Evolutionary conservation across 345 rosid genomes (phyloP).

Genomic region (Gossypium herbaceum): DNA sequence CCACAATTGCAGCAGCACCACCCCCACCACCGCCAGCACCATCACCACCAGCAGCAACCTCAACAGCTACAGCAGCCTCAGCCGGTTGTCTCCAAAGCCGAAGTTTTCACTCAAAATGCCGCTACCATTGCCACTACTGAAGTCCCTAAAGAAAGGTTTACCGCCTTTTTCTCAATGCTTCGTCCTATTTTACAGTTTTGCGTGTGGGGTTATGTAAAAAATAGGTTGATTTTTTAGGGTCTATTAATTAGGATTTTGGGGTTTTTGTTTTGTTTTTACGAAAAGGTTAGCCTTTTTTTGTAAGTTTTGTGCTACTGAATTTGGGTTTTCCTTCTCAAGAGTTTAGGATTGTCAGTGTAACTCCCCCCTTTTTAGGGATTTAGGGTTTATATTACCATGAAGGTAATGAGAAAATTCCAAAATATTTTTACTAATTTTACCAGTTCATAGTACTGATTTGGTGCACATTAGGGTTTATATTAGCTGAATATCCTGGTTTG

Average conservation of each 20-base stretch:
- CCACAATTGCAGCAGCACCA: conserved; percentile 10
- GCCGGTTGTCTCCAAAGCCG: conserved; percentile 18
- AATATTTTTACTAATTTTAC: not conserved
- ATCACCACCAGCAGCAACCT: conserved; percentile 3
- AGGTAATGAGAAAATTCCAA: no score
- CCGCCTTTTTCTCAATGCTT: not conserved
- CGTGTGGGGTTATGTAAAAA: not conserved
- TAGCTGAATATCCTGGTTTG: not conserved
- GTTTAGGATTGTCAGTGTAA: not conserved
- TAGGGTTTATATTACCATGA: not conserved
- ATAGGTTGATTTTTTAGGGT: not conserved
- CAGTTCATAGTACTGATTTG: not conserved
- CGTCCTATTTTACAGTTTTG: not conserved
- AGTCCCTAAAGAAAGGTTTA: conserved; percentile 65
- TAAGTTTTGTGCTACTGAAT: not conserved
- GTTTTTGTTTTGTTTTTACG: not conserved
- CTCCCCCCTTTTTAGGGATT: not conserved
- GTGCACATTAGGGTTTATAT: not conserved
- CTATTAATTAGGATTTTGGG: conserved; percentile 14
- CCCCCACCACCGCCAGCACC: conserved; percentile 6
- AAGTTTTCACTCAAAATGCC: conserved; percentile 26
- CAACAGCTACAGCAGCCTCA: conserved; percentile 6
- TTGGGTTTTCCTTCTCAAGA: not conserved
- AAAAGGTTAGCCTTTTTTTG: not conserved
- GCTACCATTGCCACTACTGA: conserved; percentile 19